Conservation (phyloP, 2,329 filamentous ascomycete genomes). For the Trichoderma hamatum region DNA sequence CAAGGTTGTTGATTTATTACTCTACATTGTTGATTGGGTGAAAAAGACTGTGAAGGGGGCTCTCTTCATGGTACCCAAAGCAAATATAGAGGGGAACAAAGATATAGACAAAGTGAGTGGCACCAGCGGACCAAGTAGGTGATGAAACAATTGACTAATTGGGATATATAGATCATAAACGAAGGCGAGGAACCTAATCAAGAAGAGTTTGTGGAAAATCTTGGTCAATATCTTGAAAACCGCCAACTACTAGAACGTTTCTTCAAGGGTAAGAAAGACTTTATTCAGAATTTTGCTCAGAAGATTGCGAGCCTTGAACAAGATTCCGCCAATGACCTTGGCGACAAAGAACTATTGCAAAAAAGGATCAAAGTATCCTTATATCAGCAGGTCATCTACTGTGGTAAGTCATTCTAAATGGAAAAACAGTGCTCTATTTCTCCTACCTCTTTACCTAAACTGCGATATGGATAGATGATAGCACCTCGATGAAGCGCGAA, state of each 20-base stretch:
- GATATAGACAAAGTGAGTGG: not conserved
- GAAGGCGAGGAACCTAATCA: not conserved
- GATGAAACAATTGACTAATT: too few species aligned
- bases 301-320: not conserved
- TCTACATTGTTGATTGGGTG: not conserved
- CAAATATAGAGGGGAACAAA: not conserved
- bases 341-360: not conserved
- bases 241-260: not conserved
- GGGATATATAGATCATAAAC: not conserved
- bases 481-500: constrained; percentile 7
- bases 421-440: not conserved
- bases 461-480: not conserved
- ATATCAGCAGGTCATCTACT: not conserved
- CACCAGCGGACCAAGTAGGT: not conserved
- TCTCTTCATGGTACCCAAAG: not conserved
- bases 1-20: not conserved
- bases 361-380: not conserved
- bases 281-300: not conserved
- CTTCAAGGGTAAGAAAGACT: not conserved
- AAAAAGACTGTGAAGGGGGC: not conserved
- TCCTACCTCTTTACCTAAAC: not conserved
- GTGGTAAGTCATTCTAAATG: not conserved
- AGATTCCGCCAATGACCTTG: not conserved
- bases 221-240: not conserved
- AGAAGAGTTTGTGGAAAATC: not conserved